A percentile compares a stretch with the other conserved stretches of the same genome.
These are phyloP conservation scores for Margaritispora aquatica DNA, from an alignment of 495 filamentous ascomycete species.

Conservation along the genomic window DNA sequence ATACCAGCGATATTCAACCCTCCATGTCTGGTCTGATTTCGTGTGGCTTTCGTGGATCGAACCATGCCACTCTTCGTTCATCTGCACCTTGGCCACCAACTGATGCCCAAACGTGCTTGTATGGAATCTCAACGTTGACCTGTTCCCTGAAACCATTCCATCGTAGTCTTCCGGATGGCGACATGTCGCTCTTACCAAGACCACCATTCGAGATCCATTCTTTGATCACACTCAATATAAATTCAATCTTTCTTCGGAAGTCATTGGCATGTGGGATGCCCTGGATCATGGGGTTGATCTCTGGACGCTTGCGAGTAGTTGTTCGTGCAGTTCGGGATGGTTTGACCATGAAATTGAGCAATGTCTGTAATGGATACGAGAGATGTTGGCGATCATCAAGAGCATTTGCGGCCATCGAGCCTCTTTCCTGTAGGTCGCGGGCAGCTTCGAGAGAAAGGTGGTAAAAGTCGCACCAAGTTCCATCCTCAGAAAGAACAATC, in stretches of 20 bases:
- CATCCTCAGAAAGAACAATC: constrained; percentile 68
- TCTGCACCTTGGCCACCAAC: constrained; percentile 75
- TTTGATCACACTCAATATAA: constrained; percentile 61
- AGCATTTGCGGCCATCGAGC: constrained; percentile 59
- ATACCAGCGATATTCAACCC: not conserved
- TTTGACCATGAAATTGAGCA: constrained; percentile 44
- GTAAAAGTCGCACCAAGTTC: constrained; percentile 77
- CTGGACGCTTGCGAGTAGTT: constrained; percentile 36
- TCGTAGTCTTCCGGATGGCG: constrained; percentile 43
- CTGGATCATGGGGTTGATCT: constrained; percentile 50
- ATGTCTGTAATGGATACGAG: constrained; percentile 52
- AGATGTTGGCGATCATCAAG: constrained; percentile 55
- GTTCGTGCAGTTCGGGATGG: constrained; percentile 36
- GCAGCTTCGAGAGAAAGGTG: constrained; percentile 69
- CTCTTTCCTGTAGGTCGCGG: constrained; percentile 51
- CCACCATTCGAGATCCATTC: constrained; percentile 70
- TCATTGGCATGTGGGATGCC: constrained; percentile 67
- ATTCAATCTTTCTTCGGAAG: constrained; percentile 73
- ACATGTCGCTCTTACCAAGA: constrained; percentile 53
- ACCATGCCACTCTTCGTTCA: constrained; percentile 40
- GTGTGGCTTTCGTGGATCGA: constrained; percentile 42
- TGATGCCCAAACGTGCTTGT: constrained; percentile 78
- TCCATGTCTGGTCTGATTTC: constrained; percentile 44
- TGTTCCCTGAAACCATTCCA: constrained; percentile 66
- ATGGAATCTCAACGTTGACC: constrained; percentile 45